These are phyloP conservation scores for Babesia caballi DNA, from an alignment of 169 alveolate species.

Conservation along the genomic window DNA sequence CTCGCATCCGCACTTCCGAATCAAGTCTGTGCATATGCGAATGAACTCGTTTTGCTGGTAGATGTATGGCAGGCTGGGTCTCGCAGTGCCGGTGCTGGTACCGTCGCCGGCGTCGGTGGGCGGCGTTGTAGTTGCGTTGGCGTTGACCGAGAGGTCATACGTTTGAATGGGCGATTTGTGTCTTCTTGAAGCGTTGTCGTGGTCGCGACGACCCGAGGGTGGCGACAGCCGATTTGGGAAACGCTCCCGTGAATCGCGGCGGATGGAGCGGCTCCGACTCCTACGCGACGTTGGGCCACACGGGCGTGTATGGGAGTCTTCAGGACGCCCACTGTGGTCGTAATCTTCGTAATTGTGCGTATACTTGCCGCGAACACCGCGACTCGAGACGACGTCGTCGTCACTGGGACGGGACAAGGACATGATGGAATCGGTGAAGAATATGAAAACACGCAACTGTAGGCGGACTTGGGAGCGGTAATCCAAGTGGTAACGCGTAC, in stretches of 20 bases:
- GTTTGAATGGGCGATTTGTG: too few relatives aligned
- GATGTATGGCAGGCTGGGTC: slow-evolving; percentile 30
- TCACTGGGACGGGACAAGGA: too few relatives aligned
- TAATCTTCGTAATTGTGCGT: too few relatives aligned
- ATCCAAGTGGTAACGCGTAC: too few relatives aligned
- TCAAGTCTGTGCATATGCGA: slow-evolving; percentile 46
- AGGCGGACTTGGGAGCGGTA: too few relatives aligned
- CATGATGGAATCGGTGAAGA: too few relatives aligned
- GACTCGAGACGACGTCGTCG: too few relatives aligned
- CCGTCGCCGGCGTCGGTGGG: neutral
- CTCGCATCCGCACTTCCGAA: slow-evolving; percentile 49
- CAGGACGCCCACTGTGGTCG: too few relatives aligned
- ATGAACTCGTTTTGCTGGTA: slow-evolving; percentile 62
- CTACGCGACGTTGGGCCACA: neutral
- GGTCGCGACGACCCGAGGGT: neutral
- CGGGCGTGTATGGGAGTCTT: neutral
- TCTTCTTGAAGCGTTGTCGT: neutral
- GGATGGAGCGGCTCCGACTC: neutral
- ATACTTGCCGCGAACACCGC: too few relatives aligned
- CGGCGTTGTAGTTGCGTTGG: too few relatives aligned
- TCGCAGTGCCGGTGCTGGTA: neutral
- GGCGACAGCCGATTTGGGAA: neutral
- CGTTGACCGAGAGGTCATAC: too few relatives aligned
- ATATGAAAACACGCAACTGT: too few relatives aligned
- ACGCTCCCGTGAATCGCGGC: neutral